These are phyloP conservation scores for Heliamphora pulchella DNA, from an alignment of 179 eudicot genomes.

Conservation along the genomic window DNA sequence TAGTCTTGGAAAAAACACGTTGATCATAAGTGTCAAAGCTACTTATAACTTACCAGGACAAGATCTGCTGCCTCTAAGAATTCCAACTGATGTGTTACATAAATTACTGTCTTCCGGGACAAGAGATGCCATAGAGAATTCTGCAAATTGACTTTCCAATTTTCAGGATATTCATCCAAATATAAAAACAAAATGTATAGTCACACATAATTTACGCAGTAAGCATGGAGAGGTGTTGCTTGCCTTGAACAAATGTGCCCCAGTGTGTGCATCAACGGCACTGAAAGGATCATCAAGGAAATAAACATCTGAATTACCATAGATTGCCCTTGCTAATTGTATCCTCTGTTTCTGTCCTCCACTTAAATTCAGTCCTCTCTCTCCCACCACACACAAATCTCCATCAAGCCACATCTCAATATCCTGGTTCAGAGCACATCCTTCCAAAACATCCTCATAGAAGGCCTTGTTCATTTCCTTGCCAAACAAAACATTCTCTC, in stretches of 20 bases:
- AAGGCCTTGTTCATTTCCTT: constrained; percentile 51
- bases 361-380: constrained; percentile 76
- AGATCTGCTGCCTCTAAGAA: constrained; percentile 72
- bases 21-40: background rate
- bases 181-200: background rate
- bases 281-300: constrained; percentile 96
- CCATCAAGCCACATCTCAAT: constrained; percentile 64
- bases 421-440: constrained; percentile 70
- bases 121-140: constrained; percentile 56
- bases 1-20: background rate
- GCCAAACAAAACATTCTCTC: constrained; percentile 81
- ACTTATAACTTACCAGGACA: constrained; percentile 52
- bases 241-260: constrained; percentile 80
- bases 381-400: constrained; percentile 73
- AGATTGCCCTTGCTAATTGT: constrained; percentile 81
- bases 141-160: constrained; percentile 33
- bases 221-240: constrained; percentile 13
- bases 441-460: constrained; percentile 66
- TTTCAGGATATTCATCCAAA: background rate
- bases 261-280: constrained; percentile 93
- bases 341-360: constrained; percentile 94
- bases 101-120: constrained; percentile 62
- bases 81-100: constrained; percentile 83
- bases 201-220: background rate
- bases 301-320: constrained; percentile 70